Base-by-base conservation (phyloP, 1,139 yeast genomes). In the Debaryomycetaceae sp. region DNA sequence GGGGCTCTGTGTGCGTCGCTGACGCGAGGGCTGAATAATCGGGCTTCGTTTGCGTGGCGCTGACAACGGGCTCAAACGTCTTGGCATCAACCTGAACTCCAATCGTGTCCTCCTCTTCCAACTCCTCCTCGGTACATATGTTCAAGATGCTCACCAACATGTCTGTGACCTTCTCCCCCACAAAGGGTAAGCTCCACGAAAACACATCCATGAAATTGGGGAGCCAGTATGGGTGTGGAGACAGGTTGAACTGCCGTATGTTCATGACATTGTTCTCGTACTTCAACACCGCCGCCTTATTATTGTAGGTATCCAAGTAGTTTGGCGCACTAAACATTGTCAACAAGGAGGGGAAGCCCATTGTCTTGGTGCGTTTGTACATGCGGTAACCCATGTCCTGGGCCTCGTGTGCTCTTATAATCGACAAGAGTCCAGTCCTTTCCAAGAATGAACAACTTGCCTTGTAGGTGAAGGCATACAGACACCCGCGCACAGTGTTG, bases 201-300 rank as follows among this genome's bases (percentile, higher is more conserved):
- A 91, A 91, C 5, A 89, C 96, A 55, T 91, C 96, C 95, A 89
- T 88, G 48, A 89, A 86, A 56, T 89, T 89, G 3, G 98, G 98
- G 44, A 91, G 67, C 91, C 95, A 89, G 58, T 91, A 91, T 1
- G 98, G 98, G 58, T 91, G 97, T 6, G 96, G 95, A 23, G 91
- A 80, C 48, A 83, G 65, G 54, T 88, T 88, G 62, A 91, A 91
- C 58, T 91, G 98, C 39, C 97, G 75, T 41, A 91, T 91, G 55
- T 91, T 91, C 93, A 91, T 83, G 24, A 89, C 93, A 45, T 88
- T 83, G 48, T 83, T 75, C 47, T 86, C 96, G 57, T 89, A 91
- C 50, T 80, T 88, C 48, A 91, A 69, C 16, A 91, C 89, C 0
- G 98, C 98, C 0, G 97, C 98, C 61, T 89, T 89, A 61, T 91